phyloP scores from a whole-genome alignment of 179 eudicot genomes.

The Carnegiea gigantea region DNA sequence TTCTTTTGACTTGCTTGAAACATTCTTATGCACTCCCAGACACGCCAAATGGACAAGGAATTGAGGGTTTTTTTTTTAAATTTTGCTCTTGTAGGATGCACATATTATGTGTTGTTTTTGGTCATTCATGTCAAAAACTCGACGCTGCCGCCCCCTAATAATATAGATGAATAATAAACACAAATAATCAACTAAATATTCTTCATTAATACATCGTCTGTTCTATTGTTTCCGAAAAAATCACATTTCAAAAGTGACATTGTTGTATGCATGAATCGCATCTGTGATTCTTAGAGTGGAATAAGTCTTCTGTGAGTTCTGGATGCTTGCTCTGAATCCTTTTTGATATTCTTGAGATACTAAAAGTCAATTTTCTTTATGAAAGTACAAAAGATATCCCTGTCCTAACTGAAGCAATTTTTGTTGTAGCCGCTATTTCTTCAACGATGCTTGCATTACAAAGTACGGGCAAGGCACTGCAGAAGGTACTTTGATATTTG shows the following conservation, averaged over 20 bases:
- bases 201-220: not conserved
- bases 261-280: no score
- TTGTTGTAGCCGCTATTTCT: constrained; percentile 78
- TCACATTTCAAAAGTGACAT: not conserved
- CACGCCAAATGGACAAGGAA: not conserved
- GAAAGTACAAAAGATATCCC: not conserved
- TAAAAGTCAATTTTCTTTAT: not conserved
- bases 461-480: constrained; percentile 63
- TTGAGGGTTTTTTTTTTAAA: no score
- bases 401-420: constrained; percentile 33
- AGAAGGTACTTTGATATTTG: constrained; percentile 45
- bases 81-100: not conserved
- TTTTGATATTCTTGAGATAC: not conserved
- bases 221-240: no score
- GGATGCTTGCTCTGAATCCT: not conserved
- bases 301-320: not conserved
- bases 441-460: constrained; percentile 85
- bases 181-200: not conserved
- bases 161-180: no score
- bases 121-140: not conserved
- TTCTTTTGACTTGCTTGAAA: not conserved
- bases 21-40: not conserved
- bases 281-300: not conserved
- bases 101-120: not conserved
- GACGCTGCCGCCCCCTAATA: not conserved